Base-by-base conservation (phyloP, 2,329 filamentous ascomycete species). In the Phyllachora maydis region DNA sequence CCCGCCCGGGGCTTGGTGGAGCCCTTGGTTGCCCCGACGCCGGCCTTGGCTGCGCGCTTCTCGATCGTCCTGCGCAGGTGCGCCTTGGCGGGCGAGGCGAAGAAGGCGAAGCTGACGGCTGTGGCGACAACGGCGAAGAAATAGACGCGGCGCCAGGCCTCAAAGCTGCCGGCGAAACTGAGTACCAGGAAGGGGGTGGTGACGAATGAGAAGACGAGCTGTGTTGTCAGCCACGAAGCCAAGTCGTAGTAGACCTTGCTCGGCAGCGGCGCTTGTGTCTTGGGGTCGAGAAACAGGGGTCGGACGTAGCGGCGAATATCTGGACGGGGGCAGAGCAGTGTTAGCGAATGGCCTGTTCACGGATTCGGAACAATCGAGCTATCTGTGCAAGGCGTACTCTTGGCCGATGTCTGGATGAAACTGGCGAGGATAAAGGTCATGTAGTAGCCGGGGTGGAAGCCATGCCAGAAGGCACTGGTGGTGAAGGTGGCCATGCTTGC, bases 381-480 rank as follows among this genome's bases (percentile, higher is more conserved):
- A n/a, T n/a, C n/a, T n/a, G n/a, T n/a, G n/a, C 6, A 17, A 17
- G 6, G 15, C 74, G 45, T 57, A 93, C 83, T 82, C 56, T 98
- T 98, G 26, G 88, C 83, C 11, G 73, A 73, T 3, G 82, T 93
- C 43, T 98, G 88, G 15, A 93, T 65, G 34, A 98, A 77, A 30
- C 81, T 82, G 1, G 78, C 88, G 6, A 95, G 59, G 19, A 95
- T 52, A 39, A 98, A 98, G 4, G 75, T 64, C 30, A 98, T 51
- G 46, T 95, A 95, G 48, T 98, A 98, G 5, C 88, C 88, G 0
- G 88, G 85, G 35, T 91, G 90, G 49, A 98, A 98, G 15, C 88
- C 88, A 41, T 98, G 88, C 88, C 88, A 98, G 35, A 95, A 73
- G 3, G 88, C 85, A 40, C 82, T 92, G 11, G 88, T 95, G 5